Conservation (phyloP, 495 filamentous ascomycete species). For the Sphaerosporella brunnea region DNA sequence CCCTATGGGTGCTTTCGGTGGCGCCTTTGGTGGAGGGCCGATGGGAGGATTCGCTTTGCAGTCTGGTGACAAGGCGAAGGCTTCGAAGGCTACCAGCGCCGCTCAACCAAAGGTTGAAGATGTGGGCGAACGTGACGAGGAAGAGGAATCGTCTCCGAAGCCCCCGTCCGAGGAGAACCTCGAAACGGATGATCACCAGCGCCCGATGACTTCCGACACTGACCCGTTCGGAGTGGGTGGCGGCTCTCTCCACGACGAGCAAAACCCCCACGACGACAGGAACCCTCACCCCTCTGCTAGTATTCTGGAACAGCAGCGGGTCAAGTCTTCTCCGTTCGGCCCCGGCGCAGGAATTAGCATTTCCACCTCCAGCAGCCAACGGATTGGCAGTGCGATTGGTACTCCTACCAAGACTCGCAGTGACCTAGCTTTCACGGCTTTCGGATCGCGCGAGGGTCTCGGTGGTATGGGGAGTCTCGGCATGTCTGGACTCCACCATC, state of each 20-base stretch:
- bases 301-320: conserved; percentile 41
- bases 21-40: conserved; percentile 21
- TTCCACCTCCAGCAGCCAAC: conserved; percentile 33
- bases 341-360: conserved; percentile 14
- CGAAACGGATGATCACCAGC: conserved; percentile 34
- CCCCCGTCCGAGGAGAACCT: not conserved
- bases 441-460: conserved; percentile 41
- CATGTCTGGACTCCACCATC: conserved; percentile 22
- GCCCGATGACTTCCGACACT: conserved; percentile 47
- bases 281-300: conserved; percentile 19
- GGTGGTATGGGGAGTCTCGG: conserved; percentile 14
- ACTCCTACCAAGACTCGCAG: conserved; percentile 26
- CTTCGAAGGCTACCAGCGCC: conserved; percentile 26
- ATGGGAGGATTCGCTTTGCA: conserved; percentile 26
- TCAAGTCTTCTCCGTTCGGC: conserved; percentile 33
- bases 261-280: conserved; percentile 26
- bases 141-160: conserved; percentile 12
- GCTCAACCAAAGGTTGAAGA: conserved; percentile 27
- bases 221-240: conserved; percentile 47
- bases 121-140: conserved; percentile 14
- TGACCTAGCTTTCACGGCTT: conserved; percentile 69
- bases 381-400: conserved; percentile 17
- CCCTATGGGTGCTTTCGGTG: conserved; percentile 25
- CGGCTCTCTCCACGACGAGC: conserved; percentile 49
- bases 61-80: conserved; percentile 19